Percentiles rank a stretch among this genome's conserved stretches.
These are phyloP conservation scores for Cladosporium sp. DNA, from an alignment of 2,329 filamentous ascomycete genomes.

Conservation along the genomic window DNA sequence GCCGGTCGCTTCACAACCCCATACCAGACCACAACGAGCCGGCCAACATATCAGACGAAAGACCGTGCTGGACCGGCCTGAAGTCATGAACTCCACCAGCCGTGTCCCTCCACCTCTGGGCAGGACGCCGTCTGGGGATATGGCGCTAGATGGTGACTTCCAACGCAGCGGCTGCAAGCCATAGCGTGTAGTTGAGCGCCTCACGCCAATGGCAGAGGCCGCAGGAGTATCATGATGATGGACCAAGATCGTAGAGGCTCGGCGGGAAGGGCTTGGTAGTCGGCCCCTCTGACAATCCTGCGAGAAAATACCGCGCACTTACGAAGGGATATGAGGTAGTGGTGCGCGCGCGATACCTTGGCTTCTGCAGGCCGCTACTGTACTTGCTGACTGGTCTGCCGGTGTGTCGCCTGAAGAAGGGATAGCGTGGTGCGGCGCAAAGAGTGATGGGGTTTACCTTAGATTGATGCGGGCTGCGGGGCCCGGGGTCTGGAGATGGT, in stretches of 20 bases:
- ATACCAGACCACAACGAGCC: background rate
- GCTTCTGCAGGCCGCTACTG: background rate
- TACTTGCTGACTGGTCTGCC: background rate
- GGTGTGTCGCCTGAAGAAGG: background rate
- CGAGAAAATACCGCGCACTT: background rate
- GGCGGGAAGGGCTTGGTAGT: constrained; percentile 9
- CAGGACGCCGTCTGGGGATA: background rate
- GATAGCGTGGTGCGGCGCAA: background rate
- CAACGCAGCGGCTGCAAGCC: background rate
- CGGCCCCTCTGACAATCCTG: background rate
- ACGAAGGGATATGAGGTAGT: background rate
- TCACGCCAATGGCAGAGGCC: background rate
- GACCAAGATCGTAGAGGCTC: constrained; percentile 10
- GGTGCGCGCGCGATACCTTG: background rate
- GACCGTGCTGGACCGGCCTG: too few species aligned
- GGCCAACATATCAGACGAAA: too few species aligned
- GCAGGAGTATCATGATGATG: constrained; percentile 1
- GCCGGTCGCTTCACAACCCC: constrained; percentile 2
- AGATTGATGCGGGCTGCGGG: constrained; percentile 2
- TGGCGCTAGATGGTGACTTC: background rate
- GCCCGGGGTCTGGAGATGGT: constrained; percentile 2
- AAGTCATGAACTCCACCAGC: constrained; percentile 3
- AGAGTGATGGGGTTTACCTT: background rate
- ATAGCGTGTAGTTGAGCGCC: background rate
- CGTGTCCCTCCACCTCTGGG: constrained; percentile 1